These are phyloP conservation scores for Kwoniella dejecticola DNA, from an alignment of 768 basidiomycete species.

Conservation along the genomic window DNA sequence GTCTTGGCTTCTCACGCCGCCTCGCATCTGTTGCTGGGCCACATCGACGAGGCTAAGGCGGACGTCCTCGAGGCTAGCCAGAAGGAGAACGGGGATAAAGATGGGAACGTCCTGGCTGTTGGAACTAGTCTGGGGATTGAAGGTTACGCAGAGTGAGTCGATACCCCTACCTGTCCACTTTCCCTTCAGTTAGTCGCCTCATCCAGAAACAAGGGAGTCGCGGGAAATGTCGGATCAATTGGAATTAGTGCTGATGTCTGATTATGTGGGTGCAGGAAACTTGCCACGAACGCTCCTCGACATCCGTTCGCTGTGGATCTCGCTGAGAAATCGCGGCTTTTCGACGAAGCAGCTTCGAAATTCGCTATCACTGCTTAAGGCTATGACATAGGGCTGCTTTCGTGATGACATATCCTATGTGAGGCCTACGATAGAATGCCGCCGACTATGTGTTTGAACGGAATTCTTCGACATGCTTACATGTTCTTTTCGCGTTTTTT, in stretches of 20 bases:
- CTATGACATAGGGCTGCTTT: background rate
- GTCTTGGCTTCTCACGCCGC: slow-evolving; percentile 55
- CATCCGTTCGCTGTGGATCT: slow-evolving; percentile 56
- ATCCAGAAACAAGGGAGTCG: too few species aligned
- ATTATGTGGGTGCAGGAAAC: slow-evolving; percentile 35
- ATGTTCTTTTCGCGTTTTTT: too few species aligned
- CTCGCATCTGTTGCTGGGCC: slow-evolving; percentile 52
- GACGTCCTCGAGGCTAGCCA: slow-evolving; percentile 51
- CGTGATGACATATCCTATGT: too few species aligned
- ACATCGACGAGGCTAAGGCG: slow-evolving; percentile 55
- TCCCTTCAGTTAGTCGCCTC: too few species aligned
- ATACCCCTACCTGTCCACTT: too few species aligned
- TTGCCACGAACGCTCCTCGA: slow-evolving; percentile 41
- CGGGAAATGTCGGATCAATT: too few species aligned
- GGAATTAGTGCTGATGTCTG: background rate
- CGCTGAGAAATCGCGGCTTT: slow-evolving; percentile 51
- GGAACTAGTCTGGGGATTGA: slow-evolving; percentile 44
- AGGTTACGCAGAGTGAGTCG: slow-evolving; percentile 41
- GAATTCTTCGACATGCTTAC: too few species aligned
- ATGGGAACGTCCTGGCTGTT: slow-evolving; percentile 46
- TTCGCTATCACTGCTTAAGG: slow-evolving; percentile 48
- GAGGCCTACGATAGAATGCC: too few species aligned
- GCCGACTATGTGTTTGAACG: too few species aligned
- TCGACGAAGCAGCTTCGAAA: slow-evolving; percentile 57
- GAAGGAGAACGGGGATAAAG: slow-evolving; percentile 36